Percentiles rank a stretch among this genome's conserved stretches.
Conservation (phyloP, 1,284 basidiomycete genomes). For the Boletellus dicymbophilus region DNA sequence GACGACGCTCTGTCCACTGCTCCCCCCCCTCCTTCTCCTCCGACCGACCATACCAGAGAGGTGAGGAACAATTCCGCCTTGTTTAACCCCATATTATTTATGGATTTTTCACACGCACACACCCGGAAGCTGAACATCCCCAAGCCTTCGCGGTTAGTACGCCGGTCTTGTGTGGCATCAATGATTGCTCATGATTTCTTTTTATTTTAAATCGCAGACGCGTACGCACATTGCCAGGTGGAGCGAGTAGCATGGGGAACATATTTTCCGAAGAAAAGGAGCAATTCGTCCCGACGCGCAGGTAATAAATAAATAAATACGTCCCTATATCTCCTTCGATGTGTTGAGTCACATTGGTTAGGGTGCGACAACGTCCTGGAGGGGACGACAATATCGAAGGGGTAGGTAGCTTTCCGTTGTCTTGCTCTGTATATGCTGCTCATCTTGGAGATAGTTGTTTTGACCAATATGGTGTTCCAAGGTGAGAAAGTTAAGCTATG, state of each 20-base stretch:
- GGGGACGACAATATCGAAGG: constrained; percentile 59
- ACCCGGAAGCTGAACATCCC: constrained; percentile 13
- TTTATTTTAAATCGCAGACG: constrained; percentile 40
- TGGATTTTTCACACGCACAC: not conserved
- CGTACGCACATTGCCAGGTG: constrained; percentile 54
- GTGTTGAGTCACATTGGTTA: constrained; percentile 20
- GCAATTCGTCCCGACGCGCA: constrained; percentile 66
- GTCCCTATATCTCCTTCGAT: no score
- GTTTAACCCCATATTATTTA: not conserved
- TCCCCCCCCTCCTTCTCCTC: constrained; percentile 20
- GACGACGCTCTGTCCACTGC: constrained; percentile 34
- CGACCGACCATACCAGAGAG: not conserved
- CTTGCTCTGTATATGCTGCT: constrained; percentile 2
- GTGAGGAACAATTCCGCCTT: constrained; percentile 2
- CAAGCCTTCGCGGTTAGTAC: constrained; percentile 49
- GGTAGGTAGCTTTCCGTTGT: constrained; percentile 39
- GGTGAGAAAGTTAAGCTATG: constrained; percentile 3
- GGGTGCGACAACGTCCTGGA: constrained; percentile 63
- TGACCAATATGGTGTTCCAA: constrained; percentile 6
- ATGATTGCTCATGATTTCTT: not conserved
- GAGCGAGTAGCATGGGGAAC: constrained; percentile 44
- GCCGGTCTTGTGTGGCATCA: not conserved
- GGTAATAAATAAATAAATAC: no score
- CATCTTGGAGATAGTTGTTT: constrained; percentile 24
- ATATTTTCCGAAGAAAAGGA: constrained; percentile 48